Conservation (phyloP, 148 eudicot species). For the Polygonum maritimum region DNA sequence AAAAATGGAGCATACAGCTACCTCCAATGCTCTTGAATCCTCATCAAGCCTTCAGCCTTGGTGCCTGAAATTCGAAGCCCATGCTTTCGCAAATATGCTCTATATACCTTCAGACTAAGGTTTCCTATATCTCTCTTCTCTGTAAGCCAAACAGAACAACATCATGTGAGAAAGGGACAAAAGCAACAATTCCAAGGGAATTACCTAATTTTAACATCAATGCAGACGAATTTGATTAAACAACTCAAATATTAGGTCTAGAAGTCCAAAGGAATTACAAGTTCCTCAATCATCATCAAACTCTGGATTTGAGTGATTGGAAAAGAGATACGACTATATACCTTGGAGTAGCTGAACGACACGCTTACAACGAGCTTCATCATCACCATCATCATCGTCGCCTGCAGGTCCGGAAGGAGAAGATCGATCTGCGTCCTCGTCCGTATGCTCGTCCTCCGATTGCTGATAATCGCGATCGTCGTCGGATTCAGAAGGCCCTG, state of each 20-base stretch:
- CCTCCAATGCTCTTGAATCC: constrained; percentile 74
- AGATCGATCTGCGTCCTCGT: background rate
- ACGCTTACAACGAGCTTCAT: constrained; percentile 1
- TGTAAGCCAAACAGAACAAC: constrained; percentile 20
- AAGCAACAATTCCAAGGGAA: background rate
- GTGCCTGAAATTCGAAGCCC: constrained; percentile 80
- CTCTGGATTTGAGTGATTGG: background rate
- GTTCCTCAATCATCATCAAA: background rate
- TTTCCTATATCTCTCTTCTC: constrained; percentile 41
- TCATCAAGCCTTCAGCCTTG: constrained; percentile 49
- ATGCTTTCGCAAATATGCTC: constrained; percentile 48
- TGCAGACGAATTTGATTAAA: background rate
- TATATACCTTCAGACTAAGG: constrained; percentile 44
- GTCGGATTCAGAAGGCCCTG: background rate
- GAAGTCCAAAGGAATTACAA: background rate
- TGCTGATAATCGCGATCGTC: constrained; percentile 2
- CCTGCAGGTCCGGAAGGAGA: constrained; percentile 5
- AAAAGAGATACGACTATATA: background rate
- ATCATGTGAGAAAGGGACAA: background rate
- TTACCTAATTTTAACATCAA: background rate
- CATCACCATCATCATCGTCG: background rate
- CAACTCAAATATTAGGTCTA: background rate
- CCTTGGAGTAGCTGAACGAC: constrained; percentile 4
- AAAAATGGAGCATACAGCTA: constrained; percentile 11
- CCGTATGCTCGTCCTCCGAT: constrained; percentile 3